Base-by-base conservation (phyloP, 768 basidiomycete genomes). In the Lactarius tabidus region DNA sequence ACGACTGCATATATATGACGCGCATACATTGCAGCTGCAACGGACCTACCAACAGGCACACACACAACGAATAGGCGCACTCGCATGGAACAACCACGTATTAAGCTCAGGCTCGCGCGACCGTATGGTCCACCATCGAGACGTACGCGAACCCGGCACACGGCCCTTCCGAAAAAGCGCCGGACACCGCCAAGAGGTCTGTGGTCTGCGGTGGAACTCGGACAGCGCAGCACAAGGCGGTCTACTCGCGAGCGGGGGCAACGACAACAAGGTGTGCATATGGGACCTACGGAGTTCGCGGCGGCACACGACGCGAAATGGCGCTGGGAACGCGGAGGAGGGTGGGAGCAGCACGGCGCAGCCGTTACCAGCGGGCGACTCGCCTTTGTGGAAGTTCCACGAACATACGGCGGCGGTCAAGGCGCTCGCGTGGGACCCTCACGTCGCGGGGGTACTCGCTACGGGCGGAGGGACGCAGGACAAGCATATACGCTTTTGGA, bases 401-500 rank as follows among this genome's bases (percentile, higher is more conserved):
- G 95, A 99, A 67, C 96, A 99, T 74, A 90, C 89, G 3, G 96
- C 97, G 1, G 96, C 96, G 3, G 96, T 99, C 62, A 98, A 98
- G 72, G 96, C 96, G 6, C 87, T 99, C 33, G 95, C 96, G 7
- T 99, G 97, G 96, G 95, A 94, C 75, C 95, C 96, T 7, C 97
- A 99, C 76, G 82, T 96, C 53, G 80, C 88, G 14, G 94, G 95
- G 1, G 83, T 98, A 2, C 78, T 98, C 38, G 97, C 96, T 1
- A 94, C 91, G 8, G 97, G 97, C 6, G 96, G 96, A 12, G 97
- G 96, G 9, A 99, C 96, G n/a, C 95, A 97, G 70, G 97, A 98
- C 74, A 96, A 95, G 76, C 96, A 95, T 73, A 95, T 99, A 53
- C 81, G 95, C 64, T 98, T 97, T 73, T 99, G 97, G 96, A 98